Evolutionary conservation across 768 basidiomycete genomes (phyloP), one percentile per base, ranked within the genome.

Genomic region (Dioszegia aurantiaca): DNA sequence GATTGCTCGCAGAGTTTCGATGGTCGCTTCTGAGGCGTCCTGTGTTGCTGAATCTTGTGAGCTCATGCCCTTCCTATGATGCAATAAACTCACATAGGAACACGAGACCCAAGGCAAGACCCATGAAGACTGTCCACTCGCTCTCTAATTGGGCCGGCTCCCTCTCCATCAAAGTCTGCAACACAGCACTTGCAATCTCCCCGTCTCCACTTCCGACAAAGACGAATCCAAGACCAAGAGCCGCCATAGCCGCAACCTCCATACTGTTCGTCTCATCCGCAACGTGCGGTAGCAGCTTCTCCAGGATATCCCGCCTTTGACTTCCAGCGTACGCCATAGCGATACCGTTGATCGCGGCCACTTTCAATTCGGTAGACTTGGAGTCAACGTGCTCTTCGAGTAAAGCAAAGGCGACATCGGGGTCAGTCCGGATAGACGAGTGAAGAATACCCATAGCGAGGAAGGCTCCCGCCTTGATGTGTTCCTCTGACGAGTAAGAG

Each of bases 391-490:
- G 87, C 16, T 97, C 94, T 14, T 85, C 85, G 2, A 99, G 83
- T 39, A 99, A 82, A 1, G 91, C 92, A 40, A 93, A 81, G 0
- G 92, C 90, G 0, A 91, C 87, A 65, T 99, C 95, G 12, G 89
- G 87, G 76, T 98, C 94, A 2, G 90, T 89, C 48, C 90, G 86
- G 12, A 98, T 86, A 56, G 88, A 86, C 24, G 85, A 84, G 77
- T 92, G 92, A 31, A 98, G 81, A 60, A 98, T 86, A 60, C 95
- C 95, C 11, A 88, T 97, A 0, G 94, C 95, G 30, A 99, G 83
- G 47, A 97, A 83, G 11, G 94, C 92, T 45, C 95, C 95, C 31
- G 93, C 89, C 84, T 98, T 98, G 82, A 98, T 97, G 76, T 91
- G 82, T 74, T 99, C 95, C 67, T 99, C 95, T 1, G 88, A 79